These are phyloP conservation scores for Globisporangium cylindrosporum DNA, from an alignment of 352 stramenopile species.

Conservation along the genomic window DNA sequence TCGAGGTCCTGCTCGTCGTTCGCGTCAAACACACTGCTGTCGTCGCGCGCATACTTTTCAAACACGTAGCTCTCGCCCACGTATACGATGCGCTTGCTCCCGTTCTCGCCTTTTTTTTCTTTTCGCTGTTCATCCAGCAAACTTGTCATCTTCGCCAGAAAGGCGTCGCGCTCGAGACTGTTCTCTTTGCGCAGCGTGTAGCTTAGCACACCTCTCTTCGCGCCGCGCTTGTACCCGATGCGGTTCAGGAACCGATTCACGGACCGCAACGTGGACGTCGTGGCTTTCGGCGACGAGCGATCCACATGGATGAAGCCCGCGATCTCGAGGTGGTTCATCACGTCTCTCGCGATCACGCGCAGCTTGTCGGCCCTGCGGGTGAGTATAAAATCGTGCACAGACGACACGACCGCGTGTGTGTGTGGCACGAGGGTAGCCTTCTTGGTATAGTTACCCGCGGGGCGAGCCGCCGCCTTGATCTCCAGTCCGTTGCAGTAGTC, in stretches of 20 bases:
- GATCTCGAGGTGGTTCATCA: neutral
- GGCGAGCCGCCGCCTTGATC: neutral
- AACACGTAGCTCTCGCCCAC: slow-evolving; percentile 13
- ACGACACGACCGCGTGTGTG: neutral
- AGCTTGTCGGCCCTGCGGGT: neutral
- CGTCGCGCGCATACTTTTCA: slow-evolving; percentile 3
- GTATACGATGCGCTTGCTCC: slow-evolving; percentile 9
- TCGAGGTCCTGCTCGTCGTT: slow-evolving; percentile 14
- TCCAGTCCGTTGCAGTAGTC: slow-evolving; percentile 7
- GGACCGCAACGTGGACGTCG: slow-evolving; percentile 3
- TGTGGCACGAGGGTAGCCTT: slow-evolving; percentile 7
- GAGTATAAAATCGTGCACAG: slow-evolving; percentile 6
- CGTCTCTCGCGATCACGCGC: neutral
- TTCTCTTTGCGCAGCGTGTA: slow-evolving; percentile 8
- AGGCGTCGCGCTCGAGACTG: neutral
- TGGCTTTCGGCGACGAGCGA: neutral
- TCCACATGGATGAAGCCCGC: slow-evolving; percentile 5
- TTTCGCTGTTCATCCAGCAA: neutral
- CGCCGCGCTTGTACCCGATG: slow-evolving; percentile 5
- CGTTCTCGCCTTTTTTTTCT: neutral
- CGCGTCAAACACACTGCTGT: slow-evolving; percentile 9
- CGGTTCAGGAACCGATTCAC: slow-evolving; percentile 1
- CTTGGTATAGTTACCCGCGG: slow-evolving; percentile 2
- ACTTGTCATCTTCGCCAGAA: slow-evolving; percentile 7
- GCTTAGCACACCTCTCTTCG: neutral